Base-by-base conservation (phyloP, 441 rosid species). In the Breynia disticha region DNA sequence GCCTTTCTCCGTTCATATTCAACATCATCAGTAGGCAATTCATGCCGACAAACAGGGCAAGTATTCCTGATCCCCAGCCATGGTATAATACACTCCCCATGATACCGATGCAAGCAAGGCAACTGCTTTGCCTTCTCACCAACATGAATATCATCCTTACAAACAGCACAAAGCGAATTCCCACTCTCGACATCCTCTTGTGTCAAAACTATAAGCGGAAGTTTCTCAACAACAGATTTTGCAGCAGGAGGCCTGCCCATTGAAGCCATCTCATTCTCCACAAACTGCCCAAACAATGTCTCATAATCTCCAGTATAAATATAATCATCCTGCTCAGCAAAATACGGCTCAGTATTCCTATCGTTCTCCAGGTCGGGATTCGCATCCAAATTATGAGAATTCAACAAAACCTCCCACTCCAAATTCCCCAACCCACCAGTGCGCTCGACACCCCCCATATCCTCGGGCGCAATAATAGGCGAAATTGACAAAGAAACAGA, bases 41-140 rank as follows among this genome's bases (percentile, higher is more conserved):
- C 90, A 63, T 75, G 62, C 11, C 98, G 83, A 71, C 98, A 91
- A 48, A 91, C 93, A 22, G 98, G 98, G 64, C 98, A 91, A n/a
- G 98, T 86, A 72, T 84, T 91, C 71, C 93, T 75, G 17, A 88
- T 69, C 6, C 62, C 67, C 19, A 91, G 79, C 98, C 98, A 91
- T 0, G 84, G 91, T 32, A 79, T 39, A 48, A 91, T 91, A 71
- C 98, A 91, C 19, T 84, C 85, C 4, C 78, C 67, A 67, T 91
- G 97, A 67, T 91, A 91, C 57, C 70, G 18, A 50, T 91, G 98
- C n/a, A 65, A 56, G 72, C 98, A 91, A 7, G 98, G 96, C 65
- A 91, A 61, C 71, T 73, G 83, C 68, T 65, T 84, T 15, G 78
- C 89, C 42, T 69, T 63, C 69, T 75, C 82, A 16, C 84, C 94